Evolutionary conservation across 345 rosid genomes (phyloP).

Genomic region (Gynandropsis gynandra): DNA sequence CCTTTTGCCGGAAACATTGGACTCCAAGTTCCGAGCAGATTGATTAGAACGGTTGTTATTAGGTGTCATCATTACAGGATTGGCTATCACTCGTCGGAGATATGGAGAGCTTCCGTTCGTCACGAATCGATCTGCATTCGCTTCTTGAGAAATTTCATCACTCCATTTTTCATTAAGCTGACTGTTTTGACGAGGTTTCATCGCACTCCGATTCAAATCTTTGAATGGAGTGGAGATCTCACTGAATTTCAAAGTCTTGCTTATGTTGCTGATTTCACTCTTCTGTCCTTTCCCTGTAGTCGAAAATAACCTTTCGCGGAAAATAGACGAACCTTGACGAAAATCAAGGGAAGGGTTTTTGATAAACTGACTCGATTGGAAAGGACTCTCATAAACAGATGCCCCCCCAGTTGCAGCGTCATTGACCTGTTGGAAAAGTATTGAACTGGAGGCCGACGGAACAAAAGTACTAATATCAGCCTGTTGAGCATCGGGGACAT

Average conservation of each 20-base stretch:
- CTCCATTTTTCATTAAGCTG: conserved; percentile 26
- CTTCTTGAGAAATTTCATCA: conserved; percentile 35
- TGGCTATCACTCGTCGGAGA: conserved; percentile 29
- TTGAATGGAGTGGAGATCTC: conserved; percentile 40
- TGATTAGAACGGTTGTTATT: conserved; percentile 35
- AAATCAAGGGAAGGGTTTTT: conserved; percentile 25
- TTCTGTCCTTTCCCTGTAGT: conserved; percentile 36
- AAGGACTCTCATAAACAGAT: conserved; percentile 38
- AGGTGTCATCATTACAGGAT: conserved; percentile 30
- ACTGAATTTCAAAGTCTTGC: conserved; percentile 39
- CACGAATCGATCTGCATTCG: conserved; percentile 44
- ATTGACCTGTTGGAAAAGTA: conserved; percentile 29
- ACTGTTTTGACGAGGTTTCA: conserved; percentile 28
- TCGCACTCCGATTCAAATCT: conserved; percentile 27
- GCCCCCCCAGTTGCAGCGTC: conserved; percentile 23
- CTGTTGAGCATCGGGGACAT: conserved; percentile 28
- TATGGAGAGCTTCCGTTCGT: conserved; percentile 34
- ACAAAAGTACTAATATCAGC: conserved; percentile 30
- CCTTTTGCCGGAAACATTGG: conserved; percentile 34
- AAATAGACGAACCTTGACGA: conserved; percentile 24
- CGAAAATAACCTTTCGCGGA: conserved; percentile 38
- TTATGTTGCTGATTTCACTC: conserved; percentile 26
- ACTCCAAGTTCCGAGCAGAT: conserved; percentile 26
- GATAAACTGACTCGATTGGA: conserved; percentile 23
- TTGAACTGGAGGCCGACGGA: conserved; percentile 34